Evolutionary conservation across 2,329 filamentous ascomycete genomes (phyloP), one percentile per base, ranked within the genome.

Genomic region (Nemania sp.): DNA sequence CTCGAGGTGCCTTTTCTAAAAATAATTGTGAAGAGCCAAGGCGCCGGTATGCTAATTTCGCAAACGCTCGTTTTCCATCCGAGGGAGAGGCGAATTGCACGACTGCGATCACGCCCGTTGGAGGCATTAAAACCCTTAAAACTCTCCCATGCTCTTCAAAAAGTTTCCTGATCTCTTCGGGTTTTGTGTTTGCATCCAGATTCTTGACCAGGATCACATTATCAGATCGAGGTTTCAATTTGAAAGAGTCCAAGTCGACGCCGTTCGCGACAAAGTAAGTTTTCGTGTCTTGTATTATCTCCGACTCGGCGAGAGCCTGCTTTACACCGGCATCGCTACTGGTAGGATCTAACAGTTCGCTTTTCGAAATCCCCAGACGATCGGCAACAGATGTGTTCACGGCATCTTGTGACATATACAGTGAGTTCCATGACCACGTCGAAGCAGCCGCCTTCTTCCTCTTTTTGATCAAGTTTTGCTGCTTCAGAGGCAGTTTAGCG

Each of bases 341-440:
- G 3, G 93, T 96, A n/a, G 93, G 94, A 73, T 99, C 93, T 40
- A 99, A 80, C 52, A 99, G 75, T 65, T 96, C 91, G 9, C 91
- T 86, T 76, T 99, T 99, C 50, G 89, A 88, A 52, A 99, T 83
- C 41, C 93, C 92, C 52, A 99, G 80, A 49, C 92, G 88, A 67
- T 87, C 84, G 42, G 94, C 91, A 57, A 96, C 84, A 5, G 92
- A 95, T 43, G 90, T 86, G 73, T 97, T 92, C 47, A 99, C 91
- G 45, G 94, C 90, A 76, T 99, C 92, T 75, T 91, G 89, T 73
- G 89, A 97, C 89, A 99, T 95, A 73, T 94, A 99, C n/a, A 99
- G 78, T n/a, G 92, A 93, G 76, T 99, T 99, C 94, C 94, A 99
- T 70, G 93, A 96, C 75, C 97, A 97, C 1, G 83, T 85, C 43